phyloP scores from a whole-genome alignment of 1,284 basidiomycete species.

The Chalciporus sp. region DNA sequence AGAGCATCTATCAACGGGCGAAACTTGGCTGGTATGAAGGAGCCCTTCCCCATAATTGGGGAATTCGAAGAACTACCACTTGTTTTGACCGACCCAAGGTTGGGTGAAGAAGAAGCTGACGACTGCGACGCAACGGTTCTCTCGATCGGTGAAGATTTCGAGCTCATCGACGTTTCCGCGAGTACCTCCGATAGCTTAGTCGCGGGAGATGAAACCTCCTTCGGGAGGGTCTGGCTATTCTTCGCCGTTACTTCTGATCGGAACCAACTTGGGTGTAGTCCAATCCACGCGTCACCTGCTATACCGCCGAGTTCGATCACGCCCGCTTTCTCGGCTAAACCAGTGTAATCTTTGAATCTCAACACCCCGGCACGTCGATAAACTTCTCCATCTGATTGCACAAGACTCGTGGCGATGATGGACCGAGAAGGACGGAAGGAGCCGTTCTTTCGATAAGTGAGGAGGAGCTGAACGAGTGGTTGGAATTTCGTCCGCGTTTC shows the following conservation, averaged over 20 bases:
- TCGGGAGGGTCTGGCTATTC: constrained; percentile 1
- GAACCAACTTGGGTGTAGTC: constrained; percentile 40
- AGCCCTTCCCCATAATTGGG: background rate
- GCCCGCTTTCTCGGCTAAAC: constrained; percentile 45
- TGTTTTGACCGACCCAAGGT: background rate
- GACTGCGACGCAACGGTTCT: background rate
- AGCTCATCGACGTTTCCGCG: constrained; percentile 7
- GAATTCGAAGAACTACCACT: background rate
- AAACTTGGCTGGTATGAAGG: constrained; percentile 24
- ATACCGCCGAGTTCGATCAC: constrained; percentile 51
- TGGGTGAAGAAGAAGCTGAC: background rate
- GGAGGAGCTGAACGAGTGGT: constrained; percentile 30
- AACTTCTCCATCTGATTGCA: constrained; percentile 35
- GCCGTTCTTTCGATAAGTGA: constrained; percentile 35
- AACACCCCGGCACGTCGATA: constrained; percentile 46
- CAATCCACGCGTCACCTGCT: constrained; percentile 48
- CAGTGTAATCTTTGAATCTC: constrained; percentile 48
- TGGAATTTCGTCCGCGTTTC: constrained; percentile 22
- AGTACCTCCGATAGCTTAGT: constrained; percentile 8
- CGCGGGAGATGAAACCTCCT: constrained; percentile 17
- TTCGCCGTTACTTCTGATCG: background rate
- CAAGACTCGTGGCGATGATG: constrained; percentile 40
- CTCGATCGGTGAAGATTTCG: constrained; percentile 10
- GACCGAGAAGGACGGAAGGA: constrained; percentile 40
- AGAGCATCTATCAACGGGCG: constrained; percentile 29